These are phyloP conservation scores for Aspergillus pseudotamarii DNA, from an alignment of 2,329 filamentous ascomycete genomes.

Conservation along the genomic window DNA sequence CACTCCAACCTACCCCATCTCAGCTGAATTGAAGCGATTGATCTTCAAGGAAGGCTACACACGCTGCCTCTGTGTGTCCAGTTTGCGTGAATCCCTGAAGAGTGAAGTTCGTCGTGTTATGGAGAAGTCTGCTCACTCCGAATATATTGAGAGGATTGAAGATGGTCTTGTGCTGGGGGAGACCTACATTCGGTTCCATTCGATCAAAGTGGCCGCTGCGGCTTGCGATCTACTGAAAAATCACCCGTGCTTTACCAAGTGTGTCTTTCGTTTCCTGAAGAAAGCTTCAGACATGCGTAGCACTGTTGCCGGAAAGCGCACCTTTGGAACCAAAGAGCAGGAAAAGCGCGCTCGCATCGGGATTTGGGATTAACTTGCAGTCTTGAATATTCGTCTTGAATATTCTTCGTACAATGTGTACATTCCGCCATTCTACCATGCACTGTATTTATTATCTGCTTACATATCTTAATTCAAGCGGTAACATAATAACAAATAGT, in stretches of 20 bases:
- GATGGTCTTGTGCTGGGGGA: constrained; percentile 14
- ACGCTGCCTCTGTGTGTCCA: constrained; percentile 28
- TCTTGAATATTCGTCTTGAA: neutral
- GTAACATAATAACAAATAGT: neutral
- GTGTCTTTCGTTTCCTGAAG: constrained; percentile 21
- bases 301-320: neutral
- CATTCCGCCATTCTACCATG: neutral
- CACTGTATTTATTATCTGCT: neutral
- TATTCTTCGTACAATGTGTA: neutral
- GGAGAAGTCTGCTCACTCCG: constrained; percentile 7
- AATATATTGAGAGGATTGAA: constrained; percentile 21
- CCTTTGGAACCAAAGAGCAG: neutral
- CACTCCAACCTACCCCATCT: constrained; percentile 36
- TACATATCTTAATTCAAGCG: neutral
- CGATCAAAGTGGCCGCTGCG: constrained; percentile 21
- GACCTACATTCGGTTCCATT: constrained; percentile 23
- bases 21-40: constrained; percentile 21
- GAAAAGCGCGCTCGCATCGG: neutral
- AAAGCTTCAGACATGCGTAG: neutral
- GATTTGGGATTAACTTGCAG: constrained; percentile 1
- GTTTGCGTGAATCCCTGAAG: constrained; percentile 13
- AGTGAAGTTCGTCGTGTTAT: constrained; percentile 15
- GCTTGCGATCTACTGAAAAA: constrained; percentile 17
- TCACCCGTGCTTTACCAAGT: constrained; percentile 18
- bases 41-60: constrained; percentile 28